A percentile compares a stretch with the other conserved stretches of the same genome.
phyloP scores from a whole-genome alignment of 2,329 filamentous ascomycete species.

The Colletotrichum sp. region DNA sequence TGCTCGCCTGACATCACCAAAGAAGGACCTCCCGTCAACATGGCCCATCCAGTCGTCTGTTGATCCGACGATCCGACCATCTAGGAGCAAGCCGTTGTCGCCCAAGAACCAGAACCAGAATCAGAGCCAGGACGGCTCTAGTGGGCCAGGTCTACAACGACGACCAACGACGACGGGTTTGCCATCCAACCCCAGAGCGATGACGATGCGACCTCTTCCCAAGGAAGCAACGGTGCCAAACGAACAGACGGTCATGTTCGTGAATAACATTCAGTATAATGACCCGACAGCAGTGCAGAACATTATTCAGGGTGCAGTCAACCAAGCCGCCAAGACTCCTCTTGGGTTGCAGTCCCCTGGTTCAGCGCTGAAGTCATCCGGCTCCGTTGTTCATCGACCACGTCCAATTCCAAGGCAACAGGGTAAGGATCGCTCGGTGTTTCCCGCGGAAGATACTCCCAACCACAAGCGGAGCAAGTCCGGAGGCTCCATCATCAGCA shows the following conservation, averaged over 20 bases:
- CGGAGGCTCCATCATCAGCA: constrained; percentile 46
- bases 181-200: constrained; percentile 51
- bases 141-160: constrained; percentile 36
- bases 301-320: constrained; percentile 51
- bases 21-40: constrained; percentile 8
- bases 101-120: constrained; percentile 23
- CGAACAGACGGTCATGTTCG: constrained; percentile 58
- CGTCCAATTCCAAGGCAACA: constrained; percentile 59
- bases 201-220: constrained; percentile 33
- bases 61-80: constrained; percentile 35
- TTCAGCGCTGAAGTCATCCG: constrained; percentile 25
- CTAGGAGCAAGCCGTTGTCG: constrained; percentile 30
- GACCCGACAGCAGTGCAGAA: constrained; percentile 53
- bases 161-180: constrained; percentile 49
- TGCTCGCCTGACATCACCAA: constrained; percentile 1
- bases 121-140: constrained; percentile 25
- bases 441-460: constrained; percentile 49
- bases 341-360: background rate
- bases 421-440: constrained; percentile 50
- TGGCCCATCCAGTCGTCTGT: constrained; percentile 35
- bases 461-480: constrained; percentile 56
- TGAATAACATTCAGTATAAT: constrained; percentile 62
- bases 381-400: constrained; percentile 58
- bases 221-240: constrained; percentile 31
- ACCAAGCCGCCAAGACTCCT: constrained; percentile 29